phyloP scores from a whole-genome alignment of 176 grass and related monocot genomes.

The Aegilops speltoides region DNA sequence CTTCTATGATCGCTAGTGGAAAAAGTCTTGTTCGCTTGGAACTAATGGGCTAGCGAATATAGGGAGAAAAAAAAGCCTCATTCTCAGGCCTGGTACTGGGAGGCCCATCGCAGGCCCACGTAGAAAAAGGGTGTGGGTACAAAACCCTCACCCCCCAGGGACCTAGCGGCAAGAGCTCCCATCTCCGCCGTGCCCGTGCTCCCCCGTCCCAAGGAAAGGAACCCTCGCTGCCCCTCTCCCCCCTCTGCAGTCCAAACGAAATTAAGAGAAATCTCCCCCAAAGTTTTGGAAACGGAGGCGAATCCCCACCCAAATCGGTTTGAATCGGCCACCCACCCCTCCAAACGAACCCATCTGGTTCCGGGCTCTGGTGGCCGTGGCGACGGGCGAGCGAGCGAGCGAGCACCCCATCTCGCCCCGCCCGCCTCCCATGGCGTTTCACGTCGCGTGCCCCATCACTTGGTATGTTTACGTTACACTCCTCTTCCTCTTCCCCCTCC shows the following conservation, averaged over 20 bases:
- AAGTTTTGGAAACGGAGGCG: not conserved
- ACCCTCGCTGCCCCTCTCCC: no score
- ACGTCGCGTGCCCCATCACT: slow-evolving; percentile 88
- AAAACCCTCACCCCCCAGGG: not conserved
- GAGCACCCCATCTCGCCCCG: not conserved
- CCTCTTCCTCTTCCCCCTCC: not conserved
- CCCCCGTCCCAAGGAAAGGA: not conserved
- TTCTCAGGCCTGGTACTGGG: not conserved
- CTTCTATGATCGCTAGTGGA: no score
- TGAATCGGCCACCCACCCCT: not conserved
- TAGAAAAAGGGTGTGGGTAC: not conserved
- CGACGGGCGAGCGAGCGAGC: not conserved
- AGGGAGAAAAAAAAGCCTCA: no score
- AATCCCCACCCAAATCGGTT: not conserved
- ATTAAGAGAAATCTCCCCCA: not conserved
- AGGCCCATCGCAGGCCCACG: not conserved
- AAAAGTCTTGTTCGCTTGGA: not conserved
- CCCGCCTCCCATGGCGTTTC: slow-evolving; percentile 67
- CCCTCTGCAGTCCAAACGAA: not conserved
- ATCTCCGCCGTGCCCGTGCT: not conserved
- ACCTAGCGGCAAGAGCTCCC: not conserved
- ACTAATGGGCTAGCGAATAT: not conserved
- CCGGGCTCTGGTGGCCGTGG: slow-evolving; percentile 12
- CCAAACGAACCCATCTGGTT: slow-evolving; percentile 5
- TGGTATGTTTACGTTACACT: slow-evolving; percentile 37